Conservation (phyloP, 1,284 basidiomycete genomes). For the Afroboletus lepidellus region DNA sequence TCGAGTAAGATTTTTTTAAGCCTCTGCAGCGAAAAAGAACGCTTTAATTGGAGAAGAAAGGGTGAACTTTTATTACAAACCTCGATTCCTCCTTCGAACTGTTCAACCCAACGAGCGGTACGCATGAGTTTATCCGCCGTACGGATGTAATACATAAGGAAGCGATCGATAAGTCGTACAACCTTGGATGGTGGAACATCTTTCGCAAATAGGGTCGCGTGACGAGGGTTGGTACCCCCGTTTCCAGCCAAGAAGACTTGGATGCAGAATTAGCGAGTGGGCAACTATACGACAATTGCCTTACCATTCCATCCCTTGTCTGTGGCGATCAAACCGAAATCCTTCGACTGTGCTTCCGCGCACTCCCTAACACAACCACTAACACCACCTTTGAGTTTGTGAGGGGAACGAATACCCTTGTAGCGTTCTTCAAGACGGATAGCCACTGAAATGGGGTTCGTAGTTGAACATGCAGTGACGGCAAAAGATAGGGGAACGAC, state of each 20-base stretch:
- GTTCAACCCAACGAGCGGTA: conserved; percentile 77
- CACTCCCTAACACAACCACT: conserved; percentile 75
- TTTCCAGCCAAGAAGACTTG: conserved; percentile 73
- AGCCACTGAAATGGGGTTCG: conserved; percentile 43
- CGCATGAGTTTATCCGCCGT: conserved; percentile 69
- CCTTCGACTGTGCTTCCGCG: conserved; percentile 74
- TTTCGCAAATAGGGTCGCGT: conserved; percentile 49
- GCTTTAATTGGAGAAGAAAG: neutral
- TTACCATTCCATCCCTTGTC: conserved; percentile 74
- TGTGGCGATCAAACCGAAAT: conserved; percentile 78
- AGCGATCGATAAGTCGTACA: conserved; percentile 66
- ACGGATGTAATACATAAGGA: conserved; percentile 71
- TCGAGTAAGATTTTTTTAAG: conserved; percentile 67
- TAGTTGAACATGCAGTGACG: conserved; percentile 5
- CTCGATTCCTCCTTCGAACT: conserved; percentile 68
- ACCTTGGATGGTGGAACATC: conserved; percentile 65
- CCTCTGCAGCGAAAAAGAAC: conserved; percentile 36
- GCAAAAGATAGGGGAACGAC: neutral
- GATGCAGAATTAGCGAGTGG: conserved; percentile 5
- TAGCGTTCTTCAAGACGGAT: conserved; percentile 75
- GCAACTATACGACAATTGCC: conserved; percentile 15
- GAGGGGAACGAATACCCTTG: conserved; percentile 68
- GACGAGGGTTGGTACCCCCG: conserved; percentile 67
- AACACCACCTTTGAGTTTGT: conserved; percentile 81
- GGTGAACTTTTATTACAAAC: conserved; percentile 28